Percentiles rank a stretch among this genome's conserved stretches.
Evolutionary conservation across 768 basidiomycete genomes (phyloP).

Genomic region (Boletus vermiculosoides): DNA sequence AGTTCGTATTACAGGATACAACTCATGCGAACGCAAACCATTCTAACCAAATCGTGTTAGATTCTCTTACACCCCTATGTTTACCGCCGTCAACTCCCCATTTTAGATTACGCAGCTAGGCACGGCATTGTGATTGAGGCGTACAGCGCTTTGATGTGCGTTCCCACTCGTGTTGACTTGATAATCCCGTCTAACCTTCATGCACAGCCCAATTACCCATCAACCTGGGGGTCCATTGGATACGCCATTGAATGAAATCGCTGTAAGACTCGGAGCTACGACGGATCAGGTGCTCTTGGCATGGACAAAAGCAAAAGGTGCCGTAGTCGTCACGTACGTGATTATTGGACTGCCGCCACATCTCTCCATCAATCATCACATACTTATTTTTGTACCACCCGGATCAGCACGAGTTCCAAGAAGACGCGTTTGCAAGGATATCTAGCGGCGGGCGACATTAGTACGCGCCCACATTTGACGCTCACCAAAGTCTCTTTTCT

Average conservation of each 20-base stretch:
- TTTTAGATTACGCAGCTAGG: conserved; percentile 55
- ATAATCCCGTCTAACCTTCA: not conserved
- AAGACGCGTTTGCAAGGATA: conserved; percentile 66
- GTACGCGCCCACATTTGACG: conserved; percentile 28
- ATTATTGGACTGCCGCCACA: not conserved
- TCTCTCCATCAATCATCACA: not conserved
- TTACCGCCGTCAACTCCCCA: conserved; percentile 47
- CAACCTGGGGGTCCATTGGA: conserved; percentile 65
- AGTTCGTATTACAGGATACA: conserved; percentile 33
- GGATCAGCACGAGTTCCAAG: conserved; percentile 59
- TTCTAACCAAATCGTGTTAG: conserved; percentile 32
- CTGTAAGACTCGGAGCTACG: conserved; percentile 47
- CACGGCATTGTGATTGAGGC: conserved; percentile 69
- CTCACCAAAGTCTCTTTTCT: not conserved
- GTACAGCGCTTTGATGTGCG: conserved; percentile 66
- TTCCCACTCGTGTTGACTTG: not conserved
- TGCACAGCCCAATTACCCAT: conserved; percentile 54
- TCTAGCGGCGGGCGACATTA: conserved; percentile 61
- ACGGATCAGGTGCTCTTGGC: conserved; percentile 69
- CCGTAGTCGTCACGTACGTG: conserved; percentile 59
- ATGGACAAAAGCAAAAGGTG: conserved; percentile 70
- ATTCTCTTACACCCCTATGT: conserved; percentile 75
- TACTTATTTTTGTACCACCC: not conserved
- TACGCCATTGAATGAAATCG: conserved; percentile 53
- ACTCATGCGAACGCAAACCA: not conserved